Evolutionary conservation across 257 asterid species (phyloP), one percentile per base, ranked within the genome.

Genomic region (Hygrophila difformis): DNA sequence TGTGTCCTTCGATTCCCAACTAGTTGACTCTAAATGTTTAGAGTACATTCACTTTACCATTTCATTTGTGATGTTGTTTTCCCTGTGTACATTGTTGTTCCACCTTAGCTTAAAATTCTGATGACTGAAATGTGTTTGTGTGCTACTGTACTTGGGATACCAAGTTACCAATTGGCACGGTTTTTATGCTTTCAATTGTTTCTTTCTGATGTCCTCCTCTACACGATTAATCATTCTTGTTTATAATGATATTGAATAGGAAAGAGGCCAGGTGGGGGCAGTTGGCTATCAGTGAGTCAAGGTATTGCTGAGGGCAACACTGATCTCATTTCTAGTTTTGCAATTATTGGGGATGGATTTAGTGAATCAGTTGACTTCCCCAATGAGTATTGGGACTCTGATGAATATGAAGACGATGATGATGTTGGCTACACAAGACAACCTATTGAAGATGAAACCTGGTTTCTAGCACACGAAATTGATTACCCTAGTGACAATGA

Each of bases 351-450:
- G 53, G 89, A 84, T 65, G 93, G 93, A 51, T 62, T 87, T 66
- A 84, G 84, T 67, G 96, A 85, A 66, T 68, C 87, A 59, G 63
- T 82, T 51, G 96, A 85, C 69, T 89, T 79, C 60, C 91, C 87
- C 14, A 89, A 82, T 44, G 96, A 89, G 57, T 82, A 79, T 55
- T 89, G 94, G 97, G 97, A 89, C 61, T 89, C 97, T 8, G 97
- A 89, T 61, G 96, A 89, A 63, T 89, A 85, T 51, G 96, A 81
- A 56, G 97, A 89, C 20, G 97, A 89, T 38, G 96, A 89, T 11
- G 97, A 85, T 64, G 93, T 82, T 16, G 99, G 99, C 43, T 91
- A 86, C 61, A 91, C 73, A 78, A 82, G 99, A 56, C 96, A 86
- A 69, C 99, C 96, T 62, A 91, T 91, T 55, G 96, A 91, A 71